Percentiles rank a stretch among this genome's conserved stretches.
phyloP scores from a whole-genome alignment of 805 yeast species.

The Sugiyamaella lignohabitans region DNA sequence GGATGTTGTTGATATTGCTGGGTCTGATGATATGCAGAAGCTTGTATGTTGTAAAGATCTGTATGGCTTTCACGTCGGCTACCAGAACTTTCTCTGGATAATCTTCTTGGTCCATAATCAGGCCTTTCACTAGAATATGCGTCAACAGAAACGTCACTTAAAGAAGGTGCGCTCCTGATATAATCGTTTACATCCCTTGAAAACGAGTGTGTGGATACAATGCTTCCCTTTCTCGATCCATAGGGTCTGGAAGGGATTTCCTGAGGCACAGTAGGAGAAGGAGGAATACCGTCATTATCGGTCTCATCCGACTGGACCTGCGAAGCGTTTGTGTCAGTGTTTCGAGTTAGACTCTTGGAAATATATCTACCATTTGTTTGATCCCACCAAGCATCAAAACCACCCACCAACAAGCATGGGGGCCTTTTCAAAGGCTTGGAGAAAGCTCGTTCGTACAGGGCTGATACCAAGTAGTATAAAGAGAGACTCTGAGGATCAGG shows the following conservation, averaged over 20 bases:
- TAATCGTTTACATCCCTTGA: constrained; percentile 30
- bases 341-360: constrained; percentile 1
- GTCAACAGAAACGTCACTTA: not conserved
- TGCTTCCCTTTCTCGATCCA: constrained; percentile 19
- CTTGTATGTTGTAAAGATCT: too few relatives aligned
- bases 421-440: constrained; percentile 34
- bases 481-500: constrained; percentile 13
- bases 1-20: constrained; percentile 1
- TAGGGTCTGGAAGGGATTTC: constrained; percentile 15
- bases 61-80: too few relatives aligned
- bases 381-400: constrained; percentile 42
- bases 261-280: constrained; percentile 12
- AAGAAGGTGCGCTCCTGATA: constrained; percentile 16
- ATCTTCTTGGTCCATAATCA: too few relatives aligned
- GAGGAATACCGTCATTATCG: not conserved
- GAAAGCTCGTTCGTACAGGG: constrained; percentile 36
- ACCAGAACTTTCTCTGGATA: not conserved
- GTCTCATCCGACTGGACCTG: not conserved
- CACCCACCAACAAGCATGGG: constrained; percentile 50
- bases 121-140: too few relatives aligned
- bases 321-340: too few relatives aligned
- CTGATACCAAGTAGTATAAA: constrained; percentile 30
- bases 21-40: not conserved
- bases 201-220: constrained; percentile 17
- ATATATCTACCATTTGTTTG: constrained; percentile 18